Evolutionary conservation across 1,284 basidiomycete genomes (phyloP).

Genomic region (Cronartium quercuum): DNA sequence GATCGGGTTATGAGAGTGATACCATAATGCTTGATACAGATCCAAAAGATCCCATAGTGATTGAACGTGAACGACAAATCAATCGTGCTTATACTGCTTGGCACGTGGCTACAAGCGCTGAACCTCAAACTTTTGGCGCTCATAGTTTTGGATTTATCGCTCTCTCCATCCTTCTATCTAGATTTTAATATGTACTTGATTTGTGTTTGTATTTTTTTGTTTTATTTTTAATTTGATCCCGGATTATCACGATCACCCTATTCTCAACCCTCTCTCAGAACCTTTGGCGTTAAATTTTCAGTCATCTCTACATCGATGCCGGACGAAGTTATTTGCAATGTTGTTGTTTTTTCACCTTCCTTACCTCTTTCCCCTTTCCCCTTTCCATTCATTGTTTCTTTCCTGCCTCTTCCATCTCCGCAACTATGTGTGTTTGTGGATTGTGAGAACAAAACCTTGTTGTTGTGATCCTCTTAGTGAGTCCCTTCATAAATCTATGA

Average conservation of each 20-base stretch:
- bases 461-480: neutral
- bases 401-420: neutral
- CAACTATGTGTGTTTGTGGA: too few species aligned
- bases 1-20: neutral
- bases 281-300: neutral
- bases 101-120: conserved; percentile 1
- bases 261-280: neutral
- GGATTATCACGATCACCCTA: neutral
- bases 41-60: neutral
- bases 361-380: neutral
- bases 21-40: neutral
- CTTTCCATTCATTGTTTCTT: neutral
- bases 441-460: too few species aligned
- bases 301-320: neutral
- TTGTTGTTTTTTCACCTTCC: neutral
- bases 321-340: neutral
- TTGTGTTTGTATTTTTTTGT: neutral
- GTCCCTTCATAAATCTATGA: neutral
- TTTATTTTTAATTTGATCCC: neutral
- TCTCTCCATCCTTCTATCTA: conserved; percentile 4
- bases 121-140: conserved; percentile 13
- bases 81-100: conserved; percentile 20
- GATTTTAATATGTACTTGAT: neutral
- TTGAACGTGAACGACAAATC: neutral
- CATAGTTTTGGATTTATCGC: conserved; percentile 33